A percentile compares a stretch with the other conserved stretches of the same genome.
phyloP scores from a whole-genome alignment of 805 yeast species.

The Teunomyces atbi region DNA sequence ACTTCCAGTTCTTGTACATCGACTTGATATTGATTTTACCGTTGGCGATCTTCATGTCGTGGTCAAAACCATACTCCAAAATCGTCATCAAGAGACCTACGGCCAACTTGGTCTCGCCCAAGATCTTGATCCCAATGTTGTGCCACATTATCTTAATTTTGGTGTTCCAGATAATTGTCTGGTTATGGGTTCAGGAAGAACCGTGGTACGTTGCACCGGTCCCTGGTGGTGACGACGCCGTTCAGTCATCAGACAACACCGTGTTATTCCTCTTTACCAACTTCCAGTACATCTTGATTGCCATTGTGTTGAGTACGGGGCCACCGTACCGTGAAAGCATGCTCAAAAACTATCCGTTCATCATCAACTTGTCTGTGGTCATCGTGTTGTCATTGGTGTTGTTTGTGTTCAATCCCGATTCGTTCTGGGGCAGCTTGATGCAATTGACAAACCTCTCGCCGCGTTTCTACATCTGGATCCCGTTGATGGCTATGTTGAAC shows the following conservation, averaged over 20 bases:
- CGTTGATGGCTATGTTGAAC: constrained; percentile 48
- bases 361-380: constrained; percentile 57
- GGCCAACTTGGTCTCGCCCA: constrained; percentile 88
- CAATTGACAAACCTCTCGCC: constrained; percentile 65
- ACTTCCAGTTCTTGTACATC: constrained; percentile 92
- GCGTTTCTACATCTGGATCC: constrained; percentile 51
- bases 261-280: constrained; percentile 76
- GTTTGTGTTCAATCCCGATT: constrained; percentile 52
- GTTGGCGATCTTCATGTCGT: constrained; percentile 94
- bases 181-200: constrained; percentile 57
- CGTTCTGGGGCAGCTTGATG: constrained; percentile 64
- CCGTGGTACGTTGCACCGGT: constrained; percentile 80
- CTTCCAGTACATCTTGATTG: constrained; percentile 84
- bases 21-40: constrained; percentile 90
- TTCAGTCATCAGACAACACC: constrained; percentile 87
- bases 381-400: constrained; percentile 48
- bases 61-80: constrained; percentile 76
- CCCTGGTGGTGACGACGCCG: constrained; percentile 71
- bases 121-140: constrained; percentile 78
- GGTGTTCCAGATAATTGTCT: constrained; percentile 63
- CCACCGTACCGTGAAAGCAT: constrained; percentile 89
- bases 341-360: constrained; percentile 64
- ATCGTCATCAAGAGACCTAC: constrained; percentile 80
- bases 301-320: constrained; percentile 83
- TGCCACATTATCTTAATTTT: constrained; percentile 68